phyloP scores from a whole-genome alignment of 1,284 basidiomycete genomes.

The Cryptococcus sp. region DNA sequence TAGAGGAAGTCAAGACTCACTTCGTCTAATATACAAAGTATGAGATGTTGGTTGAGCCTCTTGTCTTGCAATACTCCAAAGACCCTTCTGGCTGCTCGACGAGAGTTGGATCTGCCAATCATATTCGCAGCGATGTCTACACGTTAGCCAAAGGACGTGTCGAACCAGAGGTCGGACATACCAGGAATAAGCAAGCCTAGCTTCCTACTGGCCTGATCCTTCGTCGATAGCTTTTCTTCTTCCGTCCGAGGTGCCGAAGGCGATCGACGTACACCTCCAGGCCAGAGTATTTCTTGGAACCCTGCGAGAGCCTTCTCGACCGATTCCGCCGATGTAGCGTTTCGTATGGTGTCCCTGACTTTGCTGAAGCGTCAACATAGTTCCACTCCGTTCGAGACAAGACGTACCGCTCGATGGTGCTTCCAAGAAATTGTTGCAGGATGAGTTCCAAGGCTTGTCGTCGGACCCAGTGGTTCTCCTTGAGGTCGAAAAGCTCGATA shows the following conservation, averaged over 20 bases:
- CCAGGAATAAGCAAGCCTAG: constrained; percentile 75
- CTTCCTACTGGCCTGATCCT: constrained; percentile 80
- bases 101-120: constrained; percentile 89
- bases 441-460: constrained; percentile 96
- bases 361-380: constrained; percentile 56
- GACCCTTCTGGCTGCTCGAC: constrained; percentile 79
- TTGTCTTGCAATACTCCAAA: constrained; percentile 90
- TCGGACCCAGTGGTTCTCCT: constrained; percentile 91
- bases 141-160: not conserved
- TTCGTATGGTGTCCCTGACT: constrained; percentile 69
- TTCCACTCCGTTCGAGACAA: not conserved
- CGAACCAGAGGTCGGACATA: constrained; percentile 31
- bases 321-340: constrained; percentile 60
- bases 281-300: constrained; percentile 74
- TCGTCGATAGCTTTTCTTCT: constrained; percentile 70
- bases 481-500: constrained; percentile 85
- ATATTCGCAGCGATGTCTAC: constrained; percentile 89
- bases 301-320: constrained; percentile 61
- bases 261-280: constrained; percentile 65
- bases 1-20: constrained; percentile 46
- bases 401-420: constrained; percentile 83
- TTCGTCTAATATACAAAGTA: constrained; percentile 81
- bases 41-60: constrained; percentile 84
- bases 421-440: constrained; percentile 87
- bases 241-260: constrained; percentile 61